Evolutionary conservation across 345 rosid genomes (phyloP).

Genomic region (Isatis tinctoria): DNA sequence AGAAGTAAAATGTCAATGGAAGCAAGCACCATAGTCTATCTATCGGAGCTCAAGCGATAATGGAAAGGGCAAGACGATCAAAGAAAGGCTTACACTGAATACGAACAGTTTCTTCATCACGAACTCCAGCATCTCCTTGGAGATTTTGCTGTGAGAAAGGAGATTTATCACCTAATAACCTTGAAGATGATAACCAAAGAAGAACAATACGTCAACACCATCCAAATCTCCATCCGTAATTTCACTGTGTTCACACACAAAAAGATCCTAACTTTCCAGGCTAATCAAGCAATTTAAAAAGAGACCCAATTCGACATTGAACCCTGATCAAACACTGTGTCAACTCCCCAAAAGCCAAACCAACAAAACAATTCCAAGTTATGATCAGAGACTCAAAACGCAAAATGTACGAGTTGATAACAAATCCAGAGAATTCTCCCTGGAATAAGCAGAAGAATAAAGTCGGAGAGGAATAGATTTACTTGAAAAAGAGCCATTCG

Average conservation of each 20-base stretch:
- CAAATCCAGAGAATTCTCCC: not conserved
- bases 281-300: not conserved
- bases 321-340: not conserved
- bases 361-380: not conserved
- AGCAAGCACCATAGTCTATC: not conserved
- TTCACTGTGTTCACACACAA: too few relatives aligned
- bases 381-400: not conserved
- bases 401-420: not conserved
- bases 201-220: not conserved
- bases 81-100: conserved; percentile 56
- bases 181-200: conserved; percentile 27
- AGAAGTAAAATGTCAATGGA: not conserved
- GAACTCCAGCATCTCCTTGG: conserved; percentile 78
- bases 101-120: conserved; percentile 94
- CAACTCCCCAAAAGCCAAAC: not conserved
- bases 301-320: not conserved
- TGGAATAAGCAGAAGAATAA: not conserved
- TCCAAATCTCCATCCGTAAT: not conserved
- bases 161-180: conserved; percentile 87
- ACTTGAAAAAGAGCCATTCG: conserved; percentile 92
- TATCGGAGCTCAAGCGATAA: not conserved
- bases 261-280: not conserved
- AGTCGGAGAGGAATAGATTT: not conserved
- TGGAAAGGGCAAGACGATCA: not conserved
- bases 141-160: conserved; percentile 91